Evolutionary conservation across 345 rosid genomes (phyloP).

Genomic region (Heritiera fomes): DNA sequence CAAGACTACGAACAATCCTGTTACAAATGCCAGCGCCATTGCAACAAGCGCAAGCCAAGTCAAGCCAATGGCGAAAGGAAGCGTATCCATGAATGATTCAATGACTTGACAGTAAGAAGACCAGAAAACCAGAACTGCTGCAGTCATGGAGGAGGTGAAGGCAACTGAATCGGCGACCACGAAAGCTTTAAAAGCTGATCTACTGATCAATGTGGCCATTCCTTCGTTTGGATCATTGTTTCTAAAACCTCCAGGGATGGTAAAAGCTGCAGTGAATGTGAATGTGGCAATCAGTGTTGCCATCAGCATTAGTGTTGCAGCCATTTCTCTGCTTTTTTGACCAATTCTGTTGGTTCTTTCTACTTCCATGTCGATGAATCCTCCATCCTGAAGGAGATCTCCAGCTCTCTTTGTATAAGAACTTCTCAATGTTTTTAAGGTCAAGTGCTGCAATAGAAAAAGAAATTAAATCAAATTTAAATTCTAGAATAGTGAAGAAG

Average conservation of each 20-base stretch:
- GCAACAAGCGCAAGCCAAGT: constrained; percentile 17
- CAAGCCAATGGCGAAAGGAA: not conserved
- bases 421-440: constrained; percentile 16
- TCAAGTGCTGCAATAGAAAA: constrained; percentile 7
- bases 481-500: too few relatives aligned
- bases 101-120: not conserved
- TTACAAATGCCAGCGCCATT: constrained; percentile 20
- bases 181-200: constrained; percentile 21
- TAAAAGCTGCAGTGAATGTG: constrained; percentile 25
- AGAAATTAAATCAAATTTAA: not conserved
- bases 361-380: not conserved
- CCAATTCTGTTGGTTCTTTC: too few relatives aligned
- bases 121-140: constrained; percentile 20
- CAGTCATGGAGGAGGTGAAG: constrained; percentile 22
- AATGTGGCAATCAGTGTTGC: constrained; percentile 27
- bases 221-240: not conserved
- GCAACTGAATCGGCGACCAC: constrained; percentile 14
- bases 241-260: constrained; percentile 22
- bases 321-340: constrained; percentile 15
- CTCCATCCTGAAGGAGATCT: not conserved
- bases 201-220: not conserved
- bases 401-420: not conserved
- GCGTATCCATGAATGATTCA: not conserved
- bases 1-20: constrained; percentile 17
- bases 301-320: constrained; percentile 8